Conservation (phyloP, 257 asterid genomes). For the Jacaranda mimosifolia region DNA sequence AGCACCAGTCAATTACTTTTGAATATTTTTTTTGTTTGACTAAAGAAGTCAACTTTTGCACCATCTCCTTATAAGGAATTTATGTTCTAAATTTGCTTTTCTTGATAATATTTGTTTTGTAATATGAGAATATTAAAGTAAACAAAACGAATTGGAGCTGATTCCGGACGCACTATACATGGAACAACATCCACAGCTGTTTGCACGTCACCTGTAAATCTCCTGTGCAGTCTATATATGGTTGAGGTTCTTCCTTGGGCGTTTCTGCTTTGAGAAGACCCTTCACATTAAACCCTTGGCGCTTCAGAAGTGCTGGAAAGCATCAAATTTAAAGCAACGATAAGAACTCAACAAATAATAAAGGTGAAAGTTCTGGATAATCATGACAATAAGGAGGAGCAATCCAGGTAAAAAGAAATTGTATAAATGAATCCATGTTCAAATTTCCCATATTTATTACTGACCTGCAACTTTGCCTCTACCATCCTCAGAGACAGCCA, state of each 20-base stretch:
- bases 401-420: conserved; percentile 12
- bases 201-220: conserved; percentile 75
- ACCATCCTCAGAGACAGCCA: conserved; percentile 90
- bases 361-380: conserved; percentile 25
- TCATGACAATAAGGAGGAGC: conserved; percentile 20
- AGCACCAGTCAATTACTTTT: conserved; percentile 4
- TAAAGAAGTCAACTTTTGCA: not conserved
- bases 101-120: not conserved
- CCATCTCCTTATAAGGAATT: conserved; percentile 24
- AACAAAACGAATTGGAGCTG: conserved; percentile 15
- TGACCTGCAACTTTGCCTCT: conserved; percentile 99
- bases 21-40: not conserved
- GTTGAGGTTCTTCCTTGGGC: conserved; percentile 88
- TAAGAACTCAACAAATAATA: conserved; percentile 32
- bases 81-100: conserved; percentile 17
- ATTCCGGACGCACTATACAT: conserved; percentile 6
- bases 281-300: conserved; percentile 94
- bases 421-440: not conserved
- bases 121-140: conserved; percentile 17
- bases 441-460: conserved; percentile 43
- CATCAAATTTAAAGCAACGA: conserved; percentile 35
- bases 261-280: conserved; percentile 93
- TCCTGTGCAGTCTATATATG: conserved; percentile 91
- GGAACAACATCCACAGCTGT: conserved; percentile 36
- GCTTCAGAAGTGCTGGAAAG: conserved; percentile 84